These are phyloP conservation scores for Aspergillus sp. DNA, from an alignment of 2,329 filamentous ascomycete species.

Conservation along the genomic window DNA sequence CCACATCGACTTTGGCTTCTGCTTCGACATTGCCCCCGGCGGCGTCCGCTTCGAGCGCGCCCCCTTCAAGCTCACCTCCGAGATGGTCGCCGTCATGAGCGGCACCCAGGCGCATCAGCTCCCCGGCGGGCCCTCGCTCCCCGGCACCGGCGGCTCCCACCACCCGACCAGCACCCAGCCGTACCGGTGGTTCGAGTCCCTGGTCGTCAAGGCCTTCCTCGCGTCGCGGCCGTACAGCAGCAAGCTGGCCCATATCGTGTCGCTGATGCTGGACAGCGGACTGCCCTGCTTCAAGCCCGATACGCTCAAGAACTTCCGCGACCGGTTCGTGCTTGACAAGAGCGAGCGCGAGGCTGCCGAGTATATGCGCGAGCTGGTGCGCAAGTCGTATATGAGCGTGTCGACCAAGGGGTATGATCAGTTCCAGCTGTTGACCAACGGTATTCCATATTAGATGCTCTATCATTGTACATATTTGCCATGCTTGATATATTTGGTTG, in stretches of 20 bases:
- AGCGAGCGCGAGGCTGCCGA: slow-evolving; percentile 90
- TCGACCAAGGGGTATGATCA: slow-evolving; percentile 96
- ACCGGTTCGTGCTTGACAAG: slow-evolving; percentile 89
- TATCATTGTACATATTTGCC: not conserved
- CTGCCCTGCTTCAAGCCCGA: slow-evolving; percentile 97
- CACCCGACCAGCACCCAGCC: slow-evolving; percentile 70
- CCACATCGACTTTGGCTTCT: slow-evolving; percentile 99
- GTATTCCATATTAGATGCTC: slow-evolving; percentile 76
- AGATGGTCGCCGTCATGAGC: slow-evolving; percentile 99
- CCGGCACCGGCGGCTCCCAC: slow-evolving; percentile 30
- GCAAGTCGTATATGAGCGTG: slow-evolving; percentile 86
- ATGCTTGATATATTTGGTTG: not conserved
- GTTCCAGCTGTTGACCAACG: slow-evolving; percentile 95
- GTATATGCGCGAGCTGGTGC: slow-evolving; percentile 85
- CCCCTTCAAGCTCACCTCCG: slow-evolving; percentile 94
- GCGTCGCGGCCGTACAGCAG: slow-evolving; percentile 82
- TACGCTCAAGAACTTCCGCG: slow-evolving; percentile 86
- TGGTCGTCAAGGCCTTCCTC: slow-evolving; percentile 93
- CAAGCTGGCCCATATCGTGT: slow-evolving; percentile 84
- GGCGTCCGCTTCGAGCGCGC: slow-evolving; percentile 97
- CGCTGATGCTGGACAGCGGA: slow-evolving; percentile 93
- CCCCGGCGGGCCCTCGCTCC: slow-evolving; percentile 23
- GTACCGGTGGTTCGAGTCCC: slow-evolving; percentile 94
- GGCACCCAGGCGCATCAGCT: slow-evolving; percentile 53
- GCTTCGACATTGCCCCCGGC: slow-evolving; percentile 96